Evolutionary conservation across 1,284 basidiomycete species (phyloP), one percentile per base, ranked within the genome.

Genomic region (Trichosporon faecale): DNA sequence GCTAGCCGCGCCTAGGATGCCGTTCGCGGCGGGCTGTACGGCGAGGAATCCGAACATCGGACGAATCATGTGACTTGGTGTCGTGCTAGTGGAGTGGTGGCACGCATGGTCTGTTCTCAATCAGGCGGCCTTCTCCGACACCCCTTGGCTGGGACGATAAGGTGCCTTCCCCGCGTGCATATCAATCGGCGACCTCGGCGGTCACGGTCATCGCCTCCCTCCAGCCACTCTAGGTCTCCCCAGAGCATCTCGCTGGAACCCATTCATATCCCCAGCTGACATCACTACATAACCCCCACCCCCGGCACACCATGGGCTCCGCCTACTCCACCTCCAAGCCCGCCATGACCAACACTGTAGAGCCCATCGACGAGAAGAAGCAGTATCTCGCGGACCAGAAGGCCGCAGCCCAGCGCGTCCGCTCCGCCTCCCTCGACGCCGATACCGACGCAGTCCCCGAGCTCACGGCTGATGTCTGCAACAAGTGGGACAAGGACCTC

Each of bases 401-500:
- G 67, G 46, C 61, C 5, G 40, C 14, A 0, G 52, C 67, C 12
- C 35, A 37, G 35, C 25, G 35, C 27, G n/a, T 3, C n/a, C 8
- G 31, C 21, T 14, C 33, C 37, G 4, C 12, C 44, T 14, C 67
- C 7, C 2, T 27, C 27, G 8, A n/a, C 18, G 16, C 27, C 11
- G 40, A 12, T 14, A 63, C 35, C 37, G 60, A 67, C 29, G 67
- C 63, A 1, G 64, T 71, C 31, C 66, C 66, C 9, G 31, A 60
- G 33, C 83, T 93, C 68, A 86, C 89, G 52, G 76, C 87, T 23
- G 82, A 85, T 68, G 88, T 88, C 73, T 77, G 93, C 61, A 83
- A 86, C 12, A 80, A 85, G 23, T 93, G 91, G 92, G 90, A 92
- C 82, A 80, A 84, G 0, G 82, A 85, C 14, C 87, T 89, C 25